A percentile compares a stretch with the other conserved stretches of the same genome.
Evolutionary conservation across 164 flowering plant genomes (phyloP).

Genomic region (Kalanchoe fedtschenkoi): DNA sequence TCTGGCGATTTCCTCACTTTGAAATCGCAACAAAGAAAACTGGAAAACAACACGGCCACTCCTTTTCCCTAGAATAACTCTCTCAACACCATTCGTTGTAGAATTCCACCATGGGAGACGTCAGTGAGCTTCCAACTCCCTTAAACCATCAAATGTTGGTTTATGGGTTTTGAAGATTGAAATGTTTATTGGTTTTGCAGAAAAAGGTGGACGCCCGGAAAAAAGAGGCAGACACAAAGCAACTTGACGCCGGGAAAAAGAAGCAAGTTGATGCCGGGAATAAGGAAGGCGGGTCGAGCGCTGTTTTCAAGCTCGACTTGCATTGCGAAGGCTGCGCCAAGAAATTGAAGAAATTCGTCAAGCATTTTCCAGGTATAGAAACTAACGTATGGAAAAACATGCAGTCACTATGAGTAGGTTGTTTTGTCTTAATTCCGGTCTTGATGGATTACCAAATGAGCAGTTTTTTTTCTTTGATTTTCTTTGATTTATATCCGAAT

Average conservation of each 20-base stretch:
- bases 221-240: not conserved
- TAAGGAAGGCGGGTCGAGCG: slow-evolving; percentile 1
- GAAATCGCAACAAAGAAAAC: not conserved
- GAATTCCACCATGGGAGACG: not conserved
- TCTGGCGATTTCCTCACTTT: not conserved
- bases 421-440: too few relatives aligned
- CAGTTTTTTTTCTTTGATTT: too few relatives aligned
- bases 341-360: slow-evolving; percentile 1
- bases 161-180: not conserved
- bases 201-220: not conserved
- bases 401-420: too few relatives aligned
- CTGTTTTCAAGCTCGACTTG: not conserved
- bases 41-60: not conserved
- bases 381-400: not conserved
- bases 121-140: not conserved
- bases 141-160: too few relatives aligned
- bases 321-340: slow-evolving; percentile 1
- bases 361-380: not conserved
- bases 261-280: not conserved
- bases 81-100: not conserved
- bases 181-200: not conserved
- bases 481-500: too few relatives aligned
- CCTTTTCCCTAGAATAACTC: too few relatives aligned
- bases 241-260: not conserved
- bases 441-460: too few relatives aligned